Percentiles rank a stretch among this genome's conserved stretches.
Conservation (phyloP, 2,329 filamentous ascomycete genomes). For the Davidsoniella neocaledoniae region DNA sequence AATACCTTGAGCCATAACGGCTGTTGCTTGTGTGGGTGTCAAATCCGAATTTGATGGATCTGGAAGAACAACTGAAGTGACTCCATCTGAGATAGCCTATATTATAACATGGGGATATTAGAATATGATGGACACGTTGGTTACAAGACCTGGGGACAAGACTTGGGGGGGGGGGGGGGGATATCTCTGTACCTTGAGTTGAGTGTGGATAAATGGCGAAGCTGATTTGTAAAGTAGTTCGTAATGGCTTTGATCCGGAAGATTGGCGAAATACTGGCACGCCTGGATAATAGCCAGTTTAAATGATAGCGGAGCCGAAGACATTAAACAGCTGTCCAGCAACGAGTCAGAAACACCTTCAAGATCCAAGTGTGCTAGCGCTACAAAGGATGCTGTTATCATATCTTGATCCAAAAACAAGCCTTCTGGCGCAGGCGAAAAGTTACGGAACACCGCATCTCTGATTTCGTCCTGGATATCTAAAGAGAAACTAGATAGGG, state of each 20-base stretch:
- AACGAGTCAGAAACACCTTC: slow-evolving; percentile 41
- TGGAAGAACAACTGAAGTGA: slow-evolving; percentile 4
- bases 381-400: slow-evolving; percentile 50
- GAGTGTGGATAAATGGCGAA: slow-evolving; percentile 37
- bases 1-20: slow-evolving; percentile 33
- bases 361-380: slow-evolving; percentile 43
- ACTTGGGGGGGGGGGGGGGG: no score
- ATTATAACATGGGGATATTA: slow-evolving; percentile 7
- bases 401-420: slow-evolving; percentile 43
- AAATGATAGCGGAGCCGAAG: slow-evolving; percentile 40
- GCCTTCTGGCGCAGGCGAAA: slow-evolving; percentile 29
- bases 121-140: neutral
- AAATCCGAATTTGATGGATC: slow-evolving; percentile 3
- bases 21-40: slow-evolving; percentile 19
- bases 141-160: no score
- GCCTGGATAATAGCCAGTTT: slow-evolving; percentile 46
- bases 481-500: slow-evolving; percentile 48
- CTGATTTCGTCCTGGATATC: slow-evolving; percentile 54
- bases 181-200: slow-evolving; percentile 32
- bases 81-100: slow-evolving; percentile 10
- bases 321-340: slow-evolving; percentile 37
- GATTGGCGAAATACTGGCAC: slow-evolving; percentile 44
- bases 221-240: slow-evolving; percentile 37
- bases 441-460: slow-evolving; percentile 45
- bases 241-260: slow-evolving; percentile 32